Conservation (phyloP, 164 flowering plant genomes). For the Berberis vulgaris region DNA sequence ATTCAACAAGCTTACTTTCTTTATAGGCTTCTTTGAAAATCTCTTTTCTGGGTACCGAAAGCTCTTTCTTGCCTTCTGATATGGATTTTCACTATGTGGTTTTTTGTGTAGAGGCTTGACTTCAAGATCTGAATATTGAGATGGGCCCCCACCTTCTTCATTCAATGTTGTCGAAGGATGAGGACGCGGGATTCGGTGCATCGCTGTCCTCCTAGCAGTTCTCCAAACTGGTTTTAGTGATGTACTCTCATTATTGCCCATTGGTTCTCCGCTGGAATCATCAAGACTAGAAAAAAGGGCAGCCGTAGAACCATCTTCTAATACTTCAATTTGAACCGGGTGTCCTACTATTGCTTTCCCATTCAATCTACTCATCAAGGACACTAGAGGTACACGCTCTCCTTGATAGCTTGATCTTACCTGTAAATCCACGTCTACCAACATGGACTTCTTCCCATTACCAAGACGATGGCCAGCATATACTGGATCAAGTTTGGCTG, state of each 20-base stretch:
- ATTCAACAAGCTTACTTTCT: conserved; percentile 44
- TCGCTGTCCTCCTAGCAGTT: conserved; percentile 83
- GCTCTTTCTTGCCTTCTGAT: conserved; percentile 24
- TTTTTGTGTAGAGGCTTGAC: conserved; percentile 21
- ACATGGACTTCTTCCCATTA: conserved; percentile 26
- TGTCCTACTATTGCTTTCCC: conserved; percentile 86
- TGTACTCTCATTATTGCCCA: conserved; percentile 31
- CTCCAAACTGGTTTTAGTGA: conserved; percentile 66
- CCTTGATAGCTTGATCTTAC: conserved; percentile 58
- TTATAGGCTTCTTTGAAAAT: conserved; percentile 34
- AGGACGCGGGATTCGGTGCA: conserved; percentile 67
- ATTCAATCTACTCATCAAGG: conserved; percentile 66
- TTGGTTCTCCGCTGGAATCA: conserved; percentile 22
- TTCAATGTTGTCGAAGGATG: conserved; percentile 36
- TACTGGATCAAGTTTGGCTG: conserved; percentile 30
- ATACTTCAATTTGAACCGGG: conserved; percentile 55
- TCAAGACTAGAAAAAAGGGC: conserved; percentile 24
- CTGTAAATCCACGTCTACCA: conserved; percentile 70
- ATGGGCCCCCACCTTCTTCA: conserved; percentile 27
- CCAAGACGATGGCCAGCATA: conserved; percentile 30
- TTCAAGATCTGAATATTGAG: conserved; percentile 30
- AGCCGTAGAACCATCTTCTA: conserved; percentile 54
- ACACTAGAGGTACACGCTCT: conserved; percentile 74
- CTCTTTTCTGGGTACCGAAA: conserved; percentile 30
- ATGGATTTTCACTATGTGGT: conserved; percentile 16